A percentile compares a stretch with the other conserved stretches of the same genome.
Evolutionary conservation across 257 asterid genomes (phyloP).

Genomic region (Jaltomata sinuosa): DNA sequence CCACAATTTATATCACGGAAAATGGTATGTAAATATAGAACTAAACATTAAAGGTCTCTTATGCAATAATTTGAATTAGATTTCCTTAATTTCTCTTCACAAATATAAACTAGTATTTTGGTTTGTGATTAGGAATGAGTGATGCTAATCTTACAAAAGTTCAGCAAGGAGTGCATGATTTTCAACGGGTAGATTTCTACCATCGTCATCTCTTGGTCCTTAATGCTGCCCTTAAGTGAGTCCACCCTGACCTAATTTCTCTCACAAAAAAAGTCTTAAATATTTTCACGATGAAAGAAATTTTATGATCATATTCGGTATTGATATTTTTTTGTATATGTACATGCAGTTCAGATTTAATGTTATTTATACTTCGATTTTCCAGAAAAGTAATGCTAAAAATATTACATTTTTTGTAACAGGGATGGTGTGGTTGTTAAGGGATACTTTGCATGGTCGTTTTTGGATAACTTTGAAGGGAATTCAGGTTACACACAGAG

Average conservation of each 20-base stretch:
- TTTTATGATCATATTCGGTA: not conserved
- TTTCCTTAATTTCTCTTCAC: not conserved
- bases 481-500: constrained; percentile 22
- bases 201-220: constrained; percentile 28
- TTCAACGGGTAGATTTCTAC: constrained; percentile 10
- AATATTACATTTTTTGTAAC: not conserved
- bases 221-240: constrained; percentile 37
- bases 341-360: not conserved
- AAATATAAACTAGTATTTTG: not conserved
- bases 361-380: not conserved
- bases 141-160: not conserved
- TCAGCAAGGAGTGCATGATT: constrained; percentile 7
- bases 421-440: constrained; percentile 20
- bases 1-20: constrained; percentile 14
- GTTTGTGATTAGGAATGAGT: constrained; percentile 3
- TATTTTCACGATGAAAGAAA: not conserved
- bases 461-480: constrained; percentile 49
- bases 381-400: not conserved
- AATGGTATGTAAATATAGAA: constrained; percentile 2
- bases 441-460: constrained; percentile 51
- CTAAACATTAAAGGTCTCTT: not conserved
- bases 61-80: not conserved
- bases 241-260: not conserved
- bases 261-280: not conserved
- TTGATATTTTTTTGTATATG: not conserved